These are phyloP conservation scores for Cutaneotrichosporon cavernicola DNA, from an alignment of 1,284 basidiomycete genomes.

Conservation along the genomic window DNA sequence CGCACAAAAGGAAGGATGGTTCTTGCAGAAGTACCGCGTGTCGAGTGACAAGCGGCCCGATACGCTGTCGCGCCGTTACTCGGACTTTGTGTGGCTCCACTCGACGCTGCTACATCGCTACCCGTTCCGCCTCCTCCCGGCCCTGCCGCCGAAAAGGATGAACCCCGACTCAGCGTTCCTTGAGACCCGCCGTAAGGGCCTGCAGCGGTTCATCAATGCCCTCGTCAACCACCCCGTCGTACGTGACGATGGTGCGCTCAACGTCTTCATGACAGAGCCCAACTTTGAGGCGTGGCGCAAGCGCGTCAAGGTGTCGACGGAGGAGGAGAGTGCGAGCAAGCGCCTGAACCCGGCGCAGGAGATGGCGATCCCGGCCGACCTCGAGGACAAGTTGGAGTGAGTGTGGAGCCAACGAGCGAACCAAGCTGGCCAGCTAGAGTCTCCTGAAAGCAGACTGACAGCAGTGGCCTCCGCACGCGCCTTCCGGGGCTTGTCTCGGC, in stretches of 20 bases:
- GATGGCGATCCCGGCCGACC: conserved; percentile 84
- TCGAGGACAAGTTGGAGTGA: conserved; percentile 81
- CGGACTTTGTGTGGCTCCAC: conserved; percentile 85
- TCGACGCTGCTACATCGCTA: conserved; percentile 65
- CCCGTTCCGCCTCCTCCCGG: conserved; percentile 86
- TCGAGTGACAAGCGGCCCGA: conserved; percentile 67
- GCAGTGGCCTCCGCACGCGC: conserved; percentile 67
- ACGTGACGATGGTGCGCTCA: conserved; percentile 76
- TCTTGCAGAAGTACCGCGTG: conserved; percentile 80
- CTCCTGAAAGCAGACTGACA: not conserved
- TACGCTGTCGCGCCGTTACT: conserved; percentile 61
- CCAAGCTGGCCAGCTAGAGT: not conserved
- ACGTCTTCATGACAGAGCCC: conserved; percentile 74
- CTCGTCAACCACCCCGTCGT: conserved; percentile 85
- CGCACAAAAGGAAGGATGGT: conserved; percentile 75
- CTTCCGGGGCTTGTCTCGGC: conserved; percentile 70
- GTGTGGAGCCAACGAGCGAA: conserved; percentile 33
- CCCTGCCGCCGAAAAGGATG: conserved; percentile 83
- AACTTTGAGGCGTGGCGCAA: conserved; percentile 85
- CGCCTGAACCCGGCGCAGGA: conserved; percentile 78
- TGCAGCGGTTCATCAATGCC: conserved; percentile 76
- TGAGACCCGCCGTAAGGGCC: conserved; percentile 79
- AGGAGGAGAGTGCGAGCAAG: conserved; percentile 81
- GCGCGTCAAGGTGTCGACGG: conserved; percentile 60
- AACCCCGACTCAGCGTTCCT: conserved; percentile 83